These are phyloP conservation scores for Neurospora hispaniola DNA, from an alignment of 495 filamentous ascomycete species.

Conservation along the genomic window DNA sequence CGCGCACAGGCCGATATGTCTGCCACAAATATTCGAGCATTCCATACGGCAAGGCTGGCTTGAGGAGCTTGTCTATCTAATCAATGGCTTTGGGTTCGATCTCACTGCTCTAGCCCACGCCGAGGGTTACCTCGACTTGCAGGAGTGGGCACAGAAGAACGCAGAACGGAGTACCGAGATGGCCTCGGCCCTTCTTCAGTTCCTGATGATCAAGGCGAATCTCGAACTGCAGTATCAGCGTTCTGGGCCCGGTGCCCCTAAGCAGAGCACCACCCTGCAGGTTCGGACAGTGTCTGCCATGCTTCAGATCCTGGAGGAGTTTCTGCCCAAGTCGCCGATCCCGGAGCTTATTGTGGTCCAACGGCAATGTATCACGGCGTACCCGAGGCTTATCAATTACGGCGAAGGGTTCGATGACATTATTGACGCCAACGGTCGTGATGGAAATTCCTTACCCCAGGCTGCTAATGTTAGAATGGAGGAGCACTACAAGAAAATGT, in stretches of 20 bases:
- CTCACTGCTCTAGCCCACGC: conserved; percentile 83
- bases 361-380: conserved; percentile 79
- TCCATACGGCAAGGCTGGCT: conserved; percentile 71
- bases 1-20: conserved; percentile 57
- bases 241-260: conserved; percentile 31
- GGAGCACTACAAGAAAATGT: conserved; percentile 93
- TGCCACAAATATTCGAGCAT: conserved; percentile 76
- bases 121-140: conserved; percentile 65
- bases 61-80: conserved; percentile 61
- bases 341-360: conserved; percentile 52
- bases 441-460: conserved; percentile 66
- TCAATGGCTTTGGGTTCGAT: conserved; percentile 77
- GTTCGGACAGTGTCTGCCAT: conserved; percentile 78
- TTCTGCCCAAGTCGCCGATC: conserved; percentile 35
- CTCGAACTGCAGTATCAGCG: conserved; percentile 60
- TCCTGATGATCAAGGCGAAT: conserved; percentile 71
- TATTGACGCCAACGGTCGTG: conserved; percentile 71
- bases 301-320: conserved; percentile 66
- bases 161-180: conserved; percentile 50
- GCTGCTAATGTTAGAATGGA: conserved; percentile 85
- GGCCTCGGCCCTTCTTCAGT: conserved; percentile 54
- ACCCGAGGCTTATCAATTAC: conserved; percentile 93
- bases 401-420: conserved; percentile 84
- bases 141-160: conserved; percentile 67
- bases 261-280: conserved; percentile 47